Evolutionary conservation across 352 stramenopile genomes (phyloP).

Genomic region (Phytophthora cryptogea): DNA sequence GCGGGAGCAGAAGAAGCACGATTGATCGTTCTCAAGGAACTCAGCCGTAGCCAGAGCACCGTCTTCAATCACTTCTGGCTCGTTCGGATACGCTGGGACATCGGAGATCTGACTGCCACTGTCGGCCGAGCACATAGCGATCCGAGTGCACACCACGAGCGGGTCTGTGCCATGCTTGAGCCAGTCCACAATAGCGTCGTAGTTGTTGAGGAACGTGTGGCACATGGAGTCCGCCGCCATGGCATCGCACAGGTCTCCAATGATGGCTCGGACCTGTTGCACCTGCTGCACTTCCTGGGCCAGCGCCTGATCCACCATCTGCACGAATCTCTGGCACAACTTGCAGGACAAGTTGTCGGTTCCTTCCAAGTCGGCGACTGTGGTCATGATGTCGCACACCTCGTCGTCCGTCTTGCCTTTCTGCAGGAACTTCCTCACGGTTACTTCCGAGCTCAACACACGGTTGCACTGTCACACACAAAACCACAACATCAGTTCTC

Average conservation of each 20-base stretch:
- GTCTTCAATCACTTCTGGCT: constrained; percentile 13
- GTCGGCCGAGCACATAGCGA: constrained; percentile 63
- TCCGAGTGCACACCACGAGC: constrained; percentile 53
- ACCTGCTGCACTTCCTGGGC: constrained; percentile 62
- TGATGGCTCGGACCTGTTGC: constrained; percentile 69
- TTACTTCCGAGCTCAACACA: constrained; percentile 47
- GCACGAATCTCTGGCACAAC: constrained; percentile 76
- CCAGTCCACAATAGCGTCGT: constrained; percentile 79
- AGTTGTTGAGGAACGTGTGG: constrained; percentile 77
- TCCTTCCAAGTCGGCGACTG: constrained; percentile 28
- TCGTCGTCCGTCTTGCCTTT: constrained; percentile 49
- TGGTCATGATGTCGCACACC: constrained; percentile 50
- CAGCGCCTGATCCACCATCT: constrained; percentile 71
- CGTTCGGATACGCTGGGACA: constrained; percentile 4
- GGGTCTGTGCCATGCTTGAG: constrained; percentile 72
- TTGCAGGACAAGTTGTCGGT: constrained; percentile 60
- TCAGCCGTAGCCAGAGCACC: constrained; percentile 7
- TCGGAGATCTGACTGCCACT: constrained; percentile 15
- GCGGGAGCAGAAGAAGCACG: constrained; percentile 58
- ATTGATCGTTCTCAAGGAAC: constrained; percentile 16
- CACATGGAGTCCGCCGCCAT: constrained; percentile 78
- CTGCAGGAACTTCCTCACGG: constrained; percentile 45
- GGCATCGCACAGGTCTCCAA: constrained; percentile 75
- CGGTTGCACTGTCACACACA: constrained; percentile 36
- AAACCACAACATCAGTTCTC: neutral